phyloP scores from a whole-genome alignment of 805 yeast species.

The Saturnispora diversa region DNA sequence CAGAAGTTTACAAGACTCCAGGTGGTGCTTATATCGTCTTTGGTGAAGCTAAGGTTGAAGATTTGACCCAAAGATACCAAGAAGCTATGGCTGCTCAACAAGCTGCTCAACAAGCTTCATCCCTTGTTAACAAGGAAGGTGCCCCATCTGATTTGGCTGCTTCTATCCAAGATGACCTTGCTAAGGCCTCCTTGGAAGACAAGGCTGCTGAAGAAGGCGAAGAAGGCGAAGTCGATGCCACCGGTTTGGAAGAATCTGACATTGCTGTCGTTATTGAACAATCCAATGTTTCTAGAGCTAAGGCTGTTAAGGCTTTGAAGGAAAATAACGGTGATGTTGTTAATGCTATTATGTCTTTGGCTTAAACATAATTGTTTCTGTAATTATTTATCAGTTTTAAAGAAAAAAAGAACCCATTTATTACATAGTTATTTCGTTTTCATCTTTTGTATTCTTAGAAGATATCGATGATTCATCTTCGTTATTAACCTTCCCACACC shows the following conservation, averaged over 20 bases:
- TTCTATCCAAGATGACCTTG: constrained; percentile 74
- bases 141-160: constrained; percentile 42
- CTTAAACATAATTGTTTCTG: constrained; percentile 16
- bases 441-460: too few relatives aligned
- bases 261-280: constrained; percentile 84
- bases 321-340: constrained; percentile 90
- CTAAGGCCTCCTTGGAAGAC: constrained; percentile 46
- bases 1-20: constrained; percentile 90
- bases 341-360: constrained; percentile 84
- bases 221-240: constrained; percentile 71
- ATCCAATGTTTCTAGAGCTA: constrained; percentile 79
- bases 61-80: constrained; percentile 79
- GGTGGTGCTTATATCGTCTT: constrained; percentile 94
- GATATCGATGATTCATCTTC: background rate
- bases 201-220: constrained; percentile 34
- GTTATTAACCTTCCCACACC: constrained; percentile 37
- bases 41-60: constrained; percentile 97
- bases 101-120: constrained; percentile 44
- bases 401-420: too few relatives aligned
- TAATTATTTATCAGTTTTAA: background rate
- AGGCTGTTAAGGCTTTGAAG: constrained; percentile 87
- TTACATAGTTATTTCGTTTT: too few relatives aligned
- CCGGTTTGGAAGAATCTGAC: constrained; percentile 77
- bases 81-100: constrained; percentile 76
- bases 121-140: constrained; percentile 23